These are phyloP conservation scores for Podaxis sp. DNA, from an alignment of 768 basidiomycete species.

Conservation along the genomic window DNA sequence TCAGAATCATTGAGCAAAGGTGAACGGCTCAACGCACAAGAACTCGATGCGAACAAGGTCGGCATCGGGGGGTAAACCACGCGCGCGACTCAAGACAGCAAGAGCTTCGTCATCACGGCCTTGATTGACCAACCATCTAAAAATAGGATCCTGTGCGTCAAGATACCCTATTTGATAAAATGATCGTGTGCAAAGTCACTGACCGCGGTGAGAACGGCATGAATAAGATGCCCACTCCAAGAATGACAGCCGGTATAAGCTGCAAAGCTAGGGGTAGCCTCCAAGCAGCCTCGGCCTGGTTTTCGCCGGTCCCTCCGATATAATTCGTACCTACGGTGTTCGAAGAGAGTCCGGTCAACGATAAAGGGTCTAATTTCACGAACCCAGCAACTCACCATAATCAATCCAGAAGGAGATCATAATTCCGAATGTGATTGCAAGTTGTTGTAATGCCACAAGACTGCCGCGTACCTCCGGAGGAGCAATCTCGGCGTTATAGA, in stretches of 20 bases:
- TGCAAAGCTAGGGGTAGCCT: slow-evolving; percentile 74
- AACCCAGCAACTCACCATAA: slow-evolving; percentile 32
- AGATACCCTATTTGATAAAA: background rate
- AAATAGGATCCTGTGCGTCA: slow-evolving; percentile 2
- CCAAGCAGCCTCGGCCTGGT: slow-evolving; percentile 73
- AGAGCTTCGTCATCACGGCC: slow-evolving; percentile 77
- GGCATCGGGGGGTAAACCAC: slow-evolving; percentile 52
- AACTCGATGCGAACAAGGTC: slow-evolving; percentile 75
- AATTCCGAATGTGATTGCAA: slow-evolving; percentile 81
- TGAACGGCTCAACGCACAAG: slow-evolving; percentile 44
- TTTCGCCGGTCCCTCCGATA: slow-evolving; percentile 59
- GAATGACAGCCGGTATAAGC: slow-evolving; percentile 68
- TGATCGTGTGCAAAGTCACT: slow-evolving; percentile 9
- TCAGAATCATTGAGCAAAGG: background rate
- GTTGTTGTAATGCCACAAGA: slow-evolving; percentile 78
- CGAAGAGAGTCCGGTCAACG: slow-evolving; percentile 44
- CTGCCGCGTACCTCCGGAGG: slow-evolving; percentile 83
- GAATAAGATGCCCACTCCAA: slow-evolving; percentile 69
- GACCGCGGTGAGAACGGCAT: slow-evolving; percentile 81
- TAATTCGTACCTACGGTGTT: slow-evolving; percentile 57
- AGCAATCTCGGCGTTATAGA: slow-evolving; percentile 72
- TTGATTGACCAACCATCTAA: slow-evolving; percentile 74
- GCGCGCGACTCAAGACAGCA: slow-evolving; percentile 57
- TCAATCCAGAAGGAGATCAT: slow-evolving; percentile 64
- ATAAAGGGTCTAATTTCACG: background rate